phyloP scores from a whole-genome alignment of 2,329 filamentous ascomycete genomes.

The Torrubiellomyces zombiae region DNA sequence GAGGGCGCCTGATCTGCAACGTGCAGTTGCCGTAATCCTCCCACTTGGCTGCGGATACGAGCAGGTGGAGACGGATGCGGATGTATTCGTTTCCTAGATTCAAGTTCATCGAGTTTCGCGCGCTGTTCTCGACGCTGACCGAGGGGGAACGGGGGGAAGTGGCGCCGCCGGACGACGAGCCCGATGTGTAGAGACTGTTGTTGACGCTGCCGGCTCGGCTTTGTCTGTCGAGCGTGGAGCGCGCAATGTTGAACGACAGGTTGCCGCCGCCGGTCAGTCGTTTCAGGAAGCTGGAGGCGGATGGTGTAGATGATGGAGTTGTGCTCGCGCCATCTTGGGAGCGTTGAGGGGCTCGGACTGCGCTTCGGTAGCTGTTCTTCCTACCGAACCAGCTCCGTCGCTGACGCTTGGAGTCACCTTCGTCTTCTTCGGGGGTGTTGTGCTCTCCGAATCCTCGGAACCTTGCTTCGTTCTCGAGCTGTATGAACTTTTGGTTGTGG shows the following conservation, averaged over 20 bases:
- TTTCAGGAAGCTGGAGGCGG: conserved; percentile 66
- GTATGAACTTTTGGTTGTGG: conserved; percentile 78
- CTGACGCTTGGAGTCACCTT: conserved; percentile 26
- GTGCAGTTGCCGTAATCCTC: conserved; percentile 75
- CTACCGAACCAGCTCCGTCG: conserved; percentile 43
- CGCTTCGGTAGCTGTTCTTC: conserved; percentile 48
- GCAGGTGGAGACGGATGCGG: conserved; percentile 72
- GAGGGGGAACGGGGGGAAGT: conserved; percentile 39
- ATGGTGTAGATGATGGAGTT: conserved; percentile 39
- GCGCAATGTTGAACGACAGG: conserved; percentile 63
- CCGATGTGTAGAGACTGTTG: conserved; percentile 45
- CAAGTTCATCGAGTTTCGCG: conserved; percentile 40
- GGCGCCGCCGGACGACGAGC: conserved; percentile 32
- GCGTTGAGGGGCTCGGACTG: conserved; percentile 41
- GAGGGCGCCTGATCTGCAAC: conserved; percentile 64
- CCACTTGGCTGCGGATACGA: conserved; percentile 67
- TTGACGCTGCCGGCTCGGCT: conserved; percentile 31
- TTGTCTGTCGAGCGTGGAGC: conserved; percentile 52
- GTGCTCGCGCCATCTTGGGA: conserved; percentile 63
- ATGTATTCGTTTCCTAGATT: conserved; percentile 54
- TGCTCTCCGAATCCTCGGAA: conserved; percentile 55
- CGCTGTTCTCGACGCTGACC: conserved; percentile 34
- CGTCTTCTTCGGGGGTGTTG: conserved; percentile 31
- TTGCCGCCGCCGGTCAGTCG: conserved; percentile 56
- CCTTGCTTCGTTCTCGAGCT: conserved; percentile 47